These are phyloP conservation scores for Dalbergia oliveri DNA, from an alignment of 306 rosid species.

Conservation along the genomic window DNA sequence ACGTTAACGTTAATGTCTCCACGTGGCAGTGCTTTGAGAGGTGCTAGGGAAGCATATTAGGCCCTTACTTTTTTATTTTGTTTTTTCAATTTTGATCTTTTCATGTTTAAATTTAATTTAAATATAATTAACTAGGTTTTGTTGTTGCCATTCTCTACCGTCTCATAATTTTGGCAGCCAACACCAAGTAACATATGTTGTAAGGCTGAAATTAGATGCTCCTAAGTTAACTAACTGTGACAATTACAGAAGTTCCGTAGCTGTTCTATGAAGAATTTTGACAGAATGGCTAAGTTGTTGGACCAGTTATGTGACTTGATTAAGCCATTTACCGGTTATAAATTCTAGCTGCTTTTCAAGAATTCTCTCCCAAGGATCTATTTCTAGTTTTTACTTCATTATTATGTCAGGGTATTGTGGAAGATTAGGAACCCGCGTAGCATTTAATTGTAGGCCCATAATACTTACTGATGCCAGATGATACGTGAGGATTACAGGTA, in stretches of 20 bases:
- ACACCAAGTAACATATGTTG: constrained; percentile 9
- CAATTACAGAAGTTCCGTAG: constrained; percentile 18
- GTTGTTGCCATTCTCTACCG: neutral
- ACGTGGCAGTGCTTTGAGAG: constrained; percentile 48
- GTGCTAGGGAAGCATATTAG: constrained; percentile 33
- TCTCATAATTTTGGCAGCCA: constrained; percentile 31
- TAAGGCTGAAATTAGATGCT: constrained; percentile 31
- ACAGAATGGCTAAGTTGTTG: constrained; percentile 32
- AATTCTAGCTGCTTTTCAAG: constrained; percentile 21
- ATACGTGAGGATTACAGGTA: constrained; percentile 33
- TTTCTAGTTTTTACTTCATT: constrained; percentile 30
- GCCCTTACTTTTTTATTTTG: constrained; percentile 32
- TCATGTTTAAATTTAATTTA: constrained; percentile 30
- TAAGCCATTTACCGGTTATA: constrained; percentile 34
- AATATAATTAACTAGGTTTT: constrained; percentile 10
- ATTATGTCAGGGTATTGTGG: neutral
- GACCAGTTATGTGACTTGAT: constrained; percentile 32
- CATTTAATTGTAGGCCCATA: constrained; percentile 41
- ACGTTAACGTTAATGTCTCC: constrained; percentile 57
- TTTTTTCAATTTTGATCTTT: neutral
- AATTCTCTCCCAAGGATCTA: constrained; percentile 21
- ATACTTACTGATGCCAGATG: constrained; percentile 27
- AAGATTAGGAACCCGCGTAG: constrained; percentile 26
- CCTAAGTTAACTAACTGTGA: constrained; percentile 23
- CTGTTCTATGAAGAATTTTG: constrained; percentile 28